phyloP scores from a whole-genome alignment of 83 land plant species.

The Picea engelmannii region DNA sequence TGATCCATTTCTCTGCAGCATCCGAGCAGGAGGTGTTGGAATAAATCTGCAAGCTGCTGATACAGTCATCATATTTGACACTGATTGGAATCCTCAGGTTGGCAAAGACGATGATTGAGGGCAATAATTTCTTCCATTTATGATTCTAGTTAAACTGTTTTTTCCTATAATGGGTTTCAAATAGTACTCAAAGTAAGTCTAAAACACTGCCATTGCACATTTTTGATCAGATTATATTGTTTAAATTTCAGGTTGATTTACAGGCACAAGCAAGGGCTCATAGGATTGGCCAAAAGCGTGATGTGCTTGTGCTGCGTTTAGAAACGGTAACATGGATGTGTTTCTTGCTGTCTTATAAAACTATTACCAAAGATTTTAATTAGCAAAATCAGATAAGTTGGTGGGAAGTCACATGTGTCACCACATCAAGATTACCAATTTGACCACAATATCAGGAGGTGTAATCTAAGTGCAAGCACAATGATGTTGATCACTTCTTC shows the following conservation, averaged over 20 bases:
- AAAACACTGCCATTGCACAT: background rate
- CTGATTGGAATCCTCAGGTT: constrained; percentile 99
- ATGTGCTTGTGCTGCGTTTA: constrained; percentile 95
- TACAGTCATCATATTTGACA: constrained; percentile 98
- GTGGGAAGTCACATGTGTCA: background rate
- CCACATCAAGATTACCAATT: background rate
- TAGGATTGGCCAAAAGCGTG: constrained; percentile 98
- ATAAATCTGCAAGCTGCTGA: constrained; percentile 99
- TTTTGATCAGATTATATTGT: background rate
- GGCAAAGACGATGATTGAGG: background rate
- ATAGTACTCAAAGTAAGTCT: background rate
- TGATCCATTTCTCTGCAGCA: constrained; percentile 42
- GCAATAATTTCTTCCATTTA: background rate
- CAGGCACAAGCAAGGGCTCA: constrained; percentile 99
- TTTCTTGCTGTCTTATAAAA: background rate
- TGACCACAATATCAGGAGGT: background rate
- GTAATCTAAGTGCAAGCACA: background rate
- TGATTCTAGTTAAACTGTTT: background rate
- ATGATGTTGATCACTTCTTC: background rate
- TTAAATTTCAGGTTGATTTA: constrained; percentile 78
- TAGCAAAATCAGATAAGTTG: background rate
- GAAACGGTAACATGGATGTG: constrained; percentile 68
- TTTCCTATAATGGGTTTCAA: background rate
- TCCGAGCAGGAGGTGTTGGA: constrained; percentile 99
- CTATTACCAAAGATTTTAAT: background rate